These are phyloP conservation scores for Saksenaea vasiformis DNA, from an alignment of 371 early-diverging fungal species.

Conservation along the genomic window DNA sequence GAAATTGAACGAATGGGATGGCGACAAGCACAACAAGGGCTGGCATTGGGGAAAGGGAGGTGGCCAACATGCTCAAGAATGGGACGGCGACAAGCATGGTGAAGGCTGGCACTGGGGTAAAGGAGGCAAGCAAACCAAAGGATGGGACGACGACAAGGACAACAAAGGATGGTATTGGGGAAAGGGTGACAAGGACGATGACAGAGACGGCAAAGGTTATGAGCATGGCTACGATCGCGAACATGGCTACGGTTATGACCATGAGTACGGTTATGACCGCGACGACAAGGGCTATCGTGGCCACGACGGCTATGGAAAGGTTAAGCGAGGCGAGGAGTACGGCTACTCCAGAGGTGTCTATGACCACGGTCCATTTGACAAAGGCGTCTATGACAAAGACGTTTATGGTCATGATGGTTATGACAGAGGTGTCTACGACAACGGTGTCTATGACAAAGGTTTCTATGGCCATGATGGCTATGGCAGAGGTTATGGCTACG, in stretches of 20 bases:
- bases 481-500: not conserved
- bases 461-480: not conserved
- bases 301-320: not conserved
- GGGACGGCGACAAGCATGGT: not conserved
- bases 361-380: not conserved
- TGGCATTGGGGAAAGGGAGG: slow-evolving; percentile 3
- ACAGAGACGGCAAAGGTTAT: not conserved
- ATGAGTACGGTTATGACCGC: not conserved
- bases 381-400: not conserved
- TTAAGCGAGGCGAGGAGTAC: not conserved
- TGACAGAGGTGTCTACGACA: not conserved
- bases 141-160: not conserved
- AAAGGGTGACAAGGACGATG: not conserved
- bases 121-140: not conserved
- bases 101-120: not conserved
- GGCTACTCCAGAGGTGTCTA: not conserved
- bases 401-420: not conserved
- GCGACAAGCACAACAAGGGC: not conserved
- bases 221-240: not conserved
- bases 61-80: not conserved
- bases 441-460: not conserved
- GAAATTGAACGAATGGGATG: not conserved
- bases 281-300: not conserved
- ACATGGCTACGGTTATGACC: not conserved
- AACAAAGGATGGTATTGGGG: not conserved